phyloP scores from a whole-genome alignment of 2,329 filamentous ascomycete species.

The Didymella keratinophila region DNA sequence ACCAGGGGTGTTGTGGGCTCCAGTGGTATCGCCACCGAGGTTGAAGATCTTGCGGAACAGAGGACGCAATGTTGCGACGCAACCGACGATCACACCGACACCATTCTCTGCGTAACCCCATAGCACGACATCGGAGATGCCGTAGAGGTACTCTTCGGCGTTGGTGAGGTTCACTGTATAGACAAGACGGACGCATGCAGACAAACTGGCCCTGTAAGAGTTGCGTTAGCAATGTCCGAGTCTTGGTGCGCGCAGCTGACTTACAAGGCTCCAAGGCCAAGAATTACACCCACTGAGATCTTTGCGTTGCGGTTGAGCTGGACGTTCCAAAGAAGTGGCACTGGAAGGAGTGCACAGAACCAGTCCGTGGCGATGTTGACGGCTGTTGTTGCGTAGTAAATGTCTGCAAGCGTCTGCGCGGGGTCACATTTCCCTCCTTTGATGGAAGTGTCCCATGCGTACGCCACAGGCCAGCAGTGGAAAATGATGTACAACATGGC shows the following conservation, averaged over 20 bases:
- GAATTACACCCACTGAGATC: slow-evolving; percentile 32
- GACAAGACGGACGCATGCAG: slow-evolving; percentile 45
- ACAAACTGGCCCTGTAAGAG: slow-evolving; percentile 34
- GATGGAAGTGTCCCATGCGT: slow-evolving; percentile 35
- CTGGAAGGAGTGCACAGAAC: slow-evolving; percentile 46
- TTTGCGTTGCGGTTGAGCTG: slow-evolving; percentile 38
- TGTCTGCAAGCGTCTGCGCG: slow-evolving; percentile 34
- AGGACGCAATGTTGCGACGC: slow-evolving; percentile 45
- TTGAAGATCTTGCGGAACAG: slow-evolving; percentile 39
- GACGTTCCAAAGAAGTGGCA: slow-evolving; percentile 36
- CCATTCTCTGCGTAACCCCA: slow-evolving; percentile 51
- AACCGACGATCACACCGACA: slow-evolving; percentile 47
- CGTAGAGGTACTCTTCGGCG: slow-evolving; percentile 42
- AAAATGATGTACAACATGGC: slow-evolving; percentile 50
- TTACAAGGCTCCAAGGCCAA: slow-evolving; percentile 38
- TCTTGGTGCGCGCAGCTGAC: not conserved
- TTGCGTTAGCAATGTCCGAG: not conserved
- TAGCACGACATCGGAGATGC: slow-evolving; percentile 46
- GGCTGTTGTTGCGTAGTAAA: slow-evolving; percentile 49
- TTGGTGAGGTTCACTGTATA: slow-evolving; percentile 49
- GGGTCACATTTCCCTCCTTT: slow-evolving; percentile 40
- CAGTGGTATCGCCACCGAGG: slow-evolving; percentile 24
- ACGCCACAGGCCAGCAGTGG: slow-evolving; percentile 44
- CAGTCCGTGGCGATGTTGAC: slow-evolving; percentile 51
- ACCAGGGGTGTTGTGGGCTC: slow-evolving; percentile 6